Percentiles rank a stretch among this genome's conserved stretches.
Evolutionary conservation across 2,329 filamentous ascomycete species (phyloP).

Genomic region (Epichloe sylvatica): DNA sequence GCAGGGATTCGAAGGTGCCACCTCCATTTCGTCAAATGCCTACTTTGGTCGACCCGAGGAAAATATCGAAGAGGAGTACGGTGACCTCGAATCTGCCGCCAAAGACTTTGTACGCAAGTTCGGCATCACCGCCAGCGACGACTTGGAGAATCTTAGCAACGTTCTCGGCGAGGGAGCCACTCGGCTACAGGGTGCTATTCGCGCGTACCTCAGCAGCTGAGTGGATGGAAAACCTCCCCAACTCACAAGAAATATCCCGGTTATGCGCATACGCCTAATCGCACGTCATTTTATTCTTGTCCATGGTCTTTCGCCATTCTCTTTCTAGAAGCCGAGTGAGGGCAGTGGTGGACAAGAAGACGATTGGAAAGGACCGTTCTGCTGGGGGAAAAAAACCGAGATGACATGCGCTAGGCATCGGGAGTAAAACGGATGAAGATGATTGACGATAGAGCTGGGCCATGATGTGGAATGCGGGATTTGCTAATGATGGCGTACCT

Average conservation of each 20-base stretch:
- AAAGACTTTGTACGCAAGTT: conserved; percentile 95
- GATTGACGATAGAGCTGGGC: conserved; percentile 11
- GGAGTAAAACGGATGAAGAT: conserved; percentile 1
- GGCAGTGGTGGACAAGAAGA: too few species aligned
- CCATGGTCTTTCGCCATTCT: too few species aligned
- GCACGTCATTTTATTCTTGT: too few species aligned
- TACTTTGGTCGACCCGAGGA: conserved; percentile 94
- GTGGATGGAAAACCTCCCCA: neutral
- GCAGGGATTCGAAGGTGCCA: conserved; percentile 84
- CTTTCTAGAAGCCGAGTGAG: too few species aligned
- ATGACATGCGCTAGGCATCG: too few species aligned
- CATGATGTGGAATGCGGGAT: neutral
- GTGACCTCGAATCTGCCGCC: conserved; percentile 81
- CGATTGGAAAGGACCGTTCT: neutral
- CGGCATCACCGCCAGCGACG: conserved; percentile 88
- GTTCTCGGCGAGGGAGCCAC: conserved; percentile 75
- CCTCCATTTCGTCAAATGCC: conserved; percentile 85
- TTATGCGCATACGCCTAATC: too few species aligned
- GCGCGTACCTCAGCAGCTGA: conserved; percentile 49
- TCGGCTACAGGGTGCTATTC: conserved; percentile 64
- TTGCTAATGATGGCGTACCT: conserved; percentile 15
- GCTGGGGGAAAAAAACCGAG: neutral
- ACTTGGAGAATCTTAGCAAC: conserved; percentile 77
- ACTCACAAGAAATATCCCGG: too few species aligned
- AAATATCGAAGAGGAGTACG: conserved; percentile 66